Evolutionary conservation across 2,329 filamentous ascomycete genomes (phyloP).

Genomic region (Aspergillus aculeatinus): DNA sequence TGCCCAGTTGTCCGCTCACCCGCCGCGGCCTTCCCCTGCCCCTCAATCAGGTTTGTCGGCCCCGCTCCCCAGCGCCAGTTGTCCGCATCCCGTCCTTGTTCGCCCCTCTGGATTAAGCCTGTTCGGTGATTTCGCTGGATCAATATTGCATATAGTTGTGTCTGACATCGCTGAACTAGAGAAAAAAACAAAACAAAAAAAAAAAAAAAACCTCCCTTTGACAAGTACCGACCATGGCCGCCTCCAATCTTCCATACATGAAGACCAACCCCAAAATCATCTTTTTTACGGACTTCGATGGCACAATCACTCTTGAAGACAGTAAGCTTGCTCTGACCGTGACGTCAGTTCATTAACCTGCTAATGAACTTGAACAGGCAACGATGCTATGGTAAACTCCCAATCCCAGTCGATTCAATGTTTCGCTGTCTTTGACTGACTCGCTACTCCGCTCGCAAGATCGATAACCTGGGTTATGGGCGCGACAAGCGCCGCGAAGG

Average conservation of each 20-base stretch:
- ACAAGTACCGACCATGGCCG: slow-evolving; percentile 28
- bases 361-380: slow-evolving; percentile 46
- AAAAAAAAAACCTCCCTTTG: not conserved
- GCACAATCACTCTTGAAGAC: slow-evolving; percentile 79
- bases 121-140: no score
- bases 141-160: not conserved
- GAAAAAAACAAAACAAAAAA: no score
- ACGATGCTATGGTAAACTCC: slow-evolving; percentile 60
- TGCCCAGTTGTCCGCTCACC: not conserved
- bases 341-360: slow-evolving; percentile 4
- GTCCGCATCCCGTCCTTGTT: not conserved
- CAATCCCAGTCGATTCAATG: not conserved
- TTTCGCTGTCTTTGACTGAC: slow-evolving; percentile 43
- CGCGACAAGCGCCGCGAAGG: slow-evolving; percentile 65
- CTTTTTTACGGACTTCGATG: slow-evolving; percentile 99
- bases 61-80: not conserved
- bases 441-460: slow-evolving; percentile 56
- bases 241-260: slow-evolving; percentile 41
- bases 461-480: slow-evolving; percentile 89
- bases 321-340: slow-evolving; percentile 45
- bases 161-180: not conserved
- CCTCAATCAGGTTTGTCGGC: not conserved
- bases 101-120: not conserved
- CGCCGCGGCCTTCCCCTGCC: not conserved
- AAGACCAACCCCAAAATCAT: slow-evolving; percentile 75